Evolutionary conservation across 2,329 filamentous ascomycete species (phyloP).

Genomic region (Verticillium nubilum): DNA sequence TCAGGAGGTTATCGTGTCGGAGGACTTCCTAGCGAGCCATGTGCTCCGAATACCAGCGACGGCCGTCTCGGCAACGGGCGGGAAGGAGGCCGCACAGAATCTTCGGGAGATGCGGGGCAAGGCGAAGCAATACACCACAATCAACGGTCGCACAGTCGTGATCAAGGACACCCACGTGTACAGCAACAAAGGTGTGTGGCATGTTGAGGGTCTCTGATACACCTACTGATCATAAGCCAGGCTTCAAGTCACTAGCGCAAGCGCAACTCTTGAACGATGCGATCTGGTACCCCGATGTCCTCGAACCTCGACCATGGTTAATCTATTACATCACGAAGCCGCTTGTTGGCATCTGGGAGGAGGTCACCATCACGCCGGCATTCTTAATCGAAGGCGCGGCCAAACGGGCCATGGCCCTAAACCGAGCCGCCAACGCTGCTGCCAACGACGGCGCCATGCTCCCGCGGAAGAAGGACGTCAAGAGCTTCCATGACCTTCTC

Average conservation of each 20-base stretch:
- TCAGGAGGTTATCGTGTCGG: conserved; percentile 76
- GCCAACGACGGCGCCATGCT: conserved; percentile 37
- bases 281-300: conserved; percentile 83
- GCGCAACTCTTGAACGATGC: conserved; percentile 79
- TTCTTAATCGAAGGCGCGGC: conserved; percentile 42
- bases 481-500: conserved; percentile 82
- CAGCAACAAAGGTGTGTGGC: conserved; percentile 78
- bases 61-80: conserved; percentile 41
- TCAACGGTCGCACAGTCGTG: conserved; percentile 89
- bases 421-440: conserved; percentile 28
- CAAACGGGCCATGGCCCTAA: conserved; percentile 29
- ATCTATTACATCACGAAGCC: conserved; percentile 94
- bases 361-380: conserved; percentile 66
- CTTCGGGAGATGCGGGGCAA: conserved; percentile 85
- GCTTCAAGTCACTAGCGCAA: conserved; percentile 88
- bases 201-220: neutral
- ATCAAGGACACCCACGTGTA: conserved; percentile 91
- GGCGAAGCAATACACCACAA: conserved; percentile 87
- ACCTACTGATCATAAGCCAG: conserved; percentile 34
- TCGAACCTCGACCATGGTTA: conserved; percentile 89
- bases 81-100: conserved; percentile 54
- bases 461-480: conserved; percentile 82
- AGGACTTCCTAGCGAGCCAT: conserved; percentile 96
- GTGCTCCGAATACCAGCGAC: conserved; percentile 73
- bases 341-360: conserved; percentile 76